Conservation (phyloP, 2,329 filamentous ascomycete species). For the Aspergillus felis region DNA sequence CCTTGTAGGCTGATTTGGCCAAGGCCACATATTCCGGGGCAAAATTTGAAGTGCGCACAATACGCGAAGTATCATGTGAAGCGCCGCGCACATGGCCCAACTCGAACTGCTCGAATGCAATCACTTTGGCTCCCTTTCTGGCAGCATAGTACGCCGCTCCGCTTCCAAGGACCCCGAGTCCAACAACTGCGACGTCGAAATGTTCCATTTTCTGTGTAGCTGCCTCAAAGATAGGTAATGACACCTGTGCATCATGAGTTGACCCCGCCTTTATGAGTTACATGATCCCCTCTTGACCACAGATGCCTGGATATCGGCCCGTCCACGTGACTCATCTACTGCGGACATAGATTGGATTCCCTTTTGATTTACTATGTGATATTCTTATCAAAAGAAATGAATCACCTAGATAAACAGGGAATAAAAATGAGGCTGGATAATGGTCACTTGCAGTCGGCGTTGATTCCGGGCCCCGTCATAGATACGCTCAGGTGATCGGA, state of each 20-base stretch:
- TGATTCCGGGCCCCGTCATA: not conserved
- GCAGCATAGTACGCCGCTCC: constrained; percentile 25
- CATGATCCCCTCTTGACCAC: not conserved
- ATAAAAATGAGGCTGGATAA: too few species aligned
- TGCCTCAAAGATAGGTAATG: too few species aligned
- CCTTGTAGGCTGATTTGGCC: constrained; percentile 39
- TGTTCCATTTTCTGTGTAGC: constrained; percentile 11
- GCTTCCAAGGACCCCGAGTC: constrained; percentile 25
- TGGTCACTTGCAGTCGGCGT: not conserved
- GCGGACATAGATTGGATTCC: too few species aligned
- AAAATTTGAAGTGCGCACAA: constrained; percentile 25
- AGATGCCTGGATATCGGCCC: too few species aligned
- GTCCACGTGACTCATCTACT: too few species aligned
- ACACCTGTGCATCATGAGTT: not conserved
- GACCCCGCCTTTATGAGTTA: not conserved
- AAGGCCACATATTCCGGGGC: constrained; percentile 31
- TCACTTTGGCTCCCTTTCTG: constrained; percentile 22
- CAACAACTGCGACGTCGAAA: constrained; percentile 25
- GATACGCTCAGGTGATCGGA: not conserved
- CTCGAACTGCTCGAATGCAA: constrained; percentile 28
- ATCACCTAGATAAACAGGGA: too few species aligned
- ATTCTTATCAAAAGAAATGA: too few species aligned
- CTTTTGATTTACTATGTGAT: too few species aligned
- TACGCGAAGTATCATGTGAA: constrained; percentile 28
- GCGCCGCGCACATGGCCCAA: constrained; percentile 25